Evolutionary conservation across 78 protist species (phyloP).

Genomic region (Speleostelium caveatum): DNA sequence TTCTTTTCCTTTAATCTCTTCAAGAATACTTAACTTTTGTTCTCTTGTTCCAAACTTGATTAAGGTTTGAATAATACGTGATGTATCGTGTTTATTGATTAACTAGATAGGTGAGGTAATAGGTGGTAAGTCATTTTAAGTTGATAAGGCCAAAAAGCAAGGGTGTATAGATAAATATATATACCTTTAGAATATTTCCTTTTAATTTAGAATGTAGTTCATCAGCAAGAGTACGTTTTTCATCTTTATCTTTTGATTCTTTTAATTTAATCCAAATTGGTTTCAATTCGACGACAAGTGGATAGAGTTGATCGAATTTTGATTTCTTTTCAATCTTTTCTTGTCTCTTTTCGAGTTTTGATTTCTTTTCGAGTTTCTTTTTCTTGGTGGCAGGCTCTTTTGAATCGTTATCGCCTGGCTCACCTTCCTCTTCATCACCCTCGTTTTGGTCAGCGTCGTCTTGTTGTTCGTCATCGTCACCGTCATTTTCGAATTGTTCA

Average conservation of each 20-base stretch:
- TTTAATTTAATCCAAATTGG: constrained; percentile 64
- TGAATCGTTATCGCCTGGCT: not conserved
- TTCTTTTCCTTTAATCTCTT: constrained; percentile 55
- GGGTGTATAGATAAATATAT: not conserved
- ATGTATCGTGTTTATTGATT: constrained; percentile 81
- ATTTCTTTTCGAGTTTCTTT: constrained; percentile 6
- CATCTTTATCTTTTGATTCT: constrained; percentile 11
- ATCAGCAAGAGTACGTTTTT: constrained; percentile 12
- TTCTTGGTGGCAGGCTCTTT: not conserved
- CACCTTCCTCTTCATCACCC: not conserved
- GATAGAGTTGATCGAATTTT: constrained; percentile 25
- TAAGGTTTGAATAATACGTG: constrained; percentile 72
- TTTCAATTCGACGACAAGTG: constrained; percentile 44
- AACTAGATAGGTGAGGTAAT: not conserved
- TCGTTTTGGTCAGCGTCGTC: not conserved
- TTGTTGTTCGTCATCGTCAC: not conserved
- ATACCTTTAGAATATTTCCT: constrained; percentile 38
- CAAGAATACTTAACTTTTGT: constrained; percentile 45
- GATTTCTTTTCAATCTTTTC: constrained; percentile 43
- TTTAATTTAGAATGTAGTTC: constrained; percentile 6
- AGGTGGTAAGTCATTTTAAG: no score
- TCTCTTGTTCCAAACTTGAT: constrained; percentile 66
- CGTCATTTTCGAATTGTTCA: not conserved
- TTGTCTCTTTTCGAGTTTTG: constrained; percentile 47
- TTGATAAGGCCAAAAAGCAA: not conserved